Conservation (phyloP, 1,139 yeast genomes). For the Candida albicans region DNA sequence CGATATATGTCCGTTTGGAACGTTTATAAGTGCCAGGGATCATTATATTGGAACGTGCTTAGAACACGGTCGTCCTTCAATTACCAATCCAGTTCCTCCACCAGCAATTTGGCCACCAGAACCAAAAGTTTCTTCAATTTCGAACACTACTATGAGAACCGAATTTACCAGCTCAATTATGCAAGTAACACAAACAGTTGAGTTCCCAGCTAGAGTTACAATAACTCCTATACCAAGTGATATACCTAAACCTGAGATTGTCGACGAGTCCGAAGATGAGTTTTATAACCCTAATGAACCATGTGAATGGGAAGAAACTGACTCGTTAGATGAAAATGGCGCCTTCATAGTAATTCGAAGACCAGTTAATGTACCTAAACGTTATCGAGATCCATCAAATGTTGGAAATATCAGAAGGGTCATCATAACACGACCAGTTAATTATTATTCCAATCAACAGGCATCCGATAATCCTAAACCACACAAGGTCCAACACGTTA, state of each 20-base stretch:
- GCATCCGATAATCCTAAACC: neutral
- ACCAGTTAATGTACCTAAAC: slow-evolving; percentile 23
- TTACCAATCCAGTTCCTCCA: slow-evolving; percentile 15
- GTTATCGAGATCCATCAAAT: slow-evolving; percentile 16
- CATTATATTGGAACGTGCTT: slow-evolving; percentile 56
- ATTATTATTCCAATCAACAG: slow-evolving; percentile 1
- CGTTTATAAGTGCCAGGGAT: slow-evolving; percentile 50
- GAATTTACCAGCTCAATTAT: neutral
- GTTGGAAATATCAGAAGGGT: slow-evolving; percentile 17
- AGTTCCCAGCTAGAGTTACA: neutral
- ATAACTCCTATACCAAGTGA: neutral
- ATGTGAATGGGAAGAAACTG: slow-evolving; percentile 29
- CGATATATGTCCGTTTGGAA: slow-evolving; percentile 50
- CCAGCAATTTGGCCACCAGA: slow-evolving; percentile 13
- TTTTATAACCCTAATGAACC: slow-evolving; percentile 15
- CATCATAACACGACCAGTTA: slow-evolving; percentile 16
- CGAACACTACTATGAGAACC: slow-evolving; percentile 1
- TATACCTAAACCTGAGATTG: slow-evolving; percentile 1
- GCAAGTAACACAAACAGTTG: neutral
- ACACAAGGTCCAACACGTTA: slow-evolving; percentile 3
- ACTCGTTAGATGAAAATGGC: slow-evolving; percentile 22
- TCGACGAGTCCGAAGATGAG: slow-evolving; percentile 13
- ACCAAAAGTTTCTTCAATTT: neutral
- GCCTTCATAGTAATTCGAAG: slow-evolving; percentile 21
- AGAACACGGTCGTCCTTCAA: slow-evolving; percentile 30